Conservation (phyloP, 129 eudicot species). For the Arctium lappa region DNA sequence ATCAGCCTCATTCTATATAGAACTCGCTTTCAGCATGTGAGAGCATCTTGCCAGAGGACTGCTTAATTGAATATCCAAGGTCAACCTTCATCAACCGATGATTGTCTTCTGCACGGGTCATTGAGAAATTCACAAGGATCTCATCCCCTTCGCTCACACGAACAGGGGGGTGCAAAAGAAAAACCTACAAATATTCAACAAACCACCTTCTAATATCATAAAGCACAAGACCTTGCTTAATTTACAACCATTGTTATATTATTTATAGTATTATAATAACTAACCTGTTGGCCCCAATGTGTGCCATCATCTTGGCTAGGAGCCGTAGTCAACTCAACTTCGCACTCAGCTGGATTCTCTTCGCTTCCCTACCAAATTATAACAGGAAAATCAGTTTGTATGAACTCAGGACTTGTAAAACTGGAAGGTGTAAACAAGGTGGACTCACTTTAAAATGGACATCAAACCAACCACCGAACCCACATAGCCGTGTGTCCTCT, state of each 20-base stretch:
- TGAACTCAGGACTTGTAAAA: not conserved
- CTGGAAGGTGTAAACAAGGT: not conserved
- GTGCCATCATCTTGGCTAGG: slow-evolving; percentile 64
- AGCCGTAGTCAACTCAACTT: slow-evolving; percentile 88
- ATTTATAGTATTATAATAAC: not conserved
- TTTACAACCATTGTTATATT: no score
- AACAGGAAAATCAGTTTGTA: not conserved
- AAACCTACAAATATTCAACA: no score
- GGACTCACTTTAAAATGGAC: slow-evolving; percentile 90
- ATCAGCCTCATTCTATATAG: slow-evolving; percentile 50
- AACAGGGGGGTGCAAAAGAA: slow-evolving; percentile 43
- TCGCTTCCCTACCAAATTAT: slow-evolving; percentile 48
- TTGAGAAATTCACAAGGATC: slow-evolving; percentile 35
- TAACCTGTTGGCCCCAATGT: slow-evolving; percentile 99
- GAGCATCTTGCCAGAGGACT: slow-evolving; percentile 37
- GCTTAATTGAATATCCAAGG: slow-evolving; percentile 37
- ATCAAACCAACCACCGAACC: slow-evolving; percentile 97
- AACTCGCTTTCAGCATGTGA: slow-evolving; percentile 39
- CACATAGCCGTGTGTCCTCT: slow-evolving; percentile 68
- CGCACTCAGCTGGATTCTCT: slow-evolving; percentile 72
- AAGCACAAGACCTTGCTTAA: no score
- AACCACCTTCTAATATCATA: no score
- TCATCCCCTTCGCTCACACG: slow-evolving; percentile 37
- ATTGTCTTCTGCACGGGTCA: slow-evolving; percentile 64
- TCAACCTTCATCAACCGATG: slow-evolving; percentile 73